Percentiles rank a stretch among this genome's conserved stretches.
These are phyloP conservation scores for Debaryomyces robertsiae DNA, from an alignment of 1,139 yeast species.

Conservation along the genomic window DNA sequence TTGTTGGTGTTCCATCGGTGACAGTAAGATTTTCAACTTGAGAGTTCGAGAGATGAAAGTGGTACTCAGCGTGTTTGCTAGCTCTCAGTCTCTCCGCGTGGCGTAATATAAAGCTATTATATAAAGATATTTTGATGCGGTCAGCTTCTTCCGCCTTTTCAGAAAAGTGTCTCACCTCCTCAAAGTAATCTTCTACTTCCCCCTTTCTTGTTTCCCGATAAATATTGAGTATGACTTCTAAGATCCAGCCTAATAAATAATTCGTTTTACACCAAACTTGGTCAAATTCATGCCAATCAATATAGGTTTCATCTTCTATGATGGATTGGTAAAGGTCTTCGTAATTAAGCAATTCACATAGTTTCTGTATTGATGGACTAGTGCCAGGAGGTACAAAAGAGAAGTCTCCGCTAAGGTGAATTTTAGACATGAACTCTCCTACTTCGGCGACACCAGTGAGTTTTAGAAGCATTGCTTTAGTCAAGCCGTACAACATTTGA, in stretches of 20 bases:
- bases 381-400: background rate
- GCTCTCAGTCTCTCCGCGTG: background rate
- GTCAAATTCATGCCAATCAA: constrained; percentile 20
- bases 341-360: constrained; percentile 18
- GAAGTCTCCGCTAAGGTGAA: background rate
- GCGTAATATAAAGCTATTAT: constrained; percentile 5
- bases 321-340: constrained; percentile 20
- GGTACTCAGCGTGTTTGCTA: constrained; percentile 1
- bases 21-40: constrained; percentile 4
- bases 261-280: constrained; percentile 28
- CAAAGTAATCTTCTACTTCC: background rate
- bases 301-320: constrained; percentile 26
- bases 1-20: constrained; percentile 1
- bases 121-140: constrained; percentile 2
- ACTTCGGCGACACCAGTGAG: background rate
- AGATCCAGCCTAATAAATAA: constrained; percentile 25
- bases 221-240: constrained; percentile 8
- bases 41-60: constrained; percentile 3
- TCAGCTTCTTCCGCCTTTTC: constrained; percentile 6
- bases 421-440: background rate
- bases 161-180: background rate
- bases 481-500: background rate
- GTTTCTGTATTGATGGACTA: background rate
- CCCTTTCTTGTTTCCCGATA: background rate
- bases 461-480: background rate